phyloP scores from a whole-genome alignment of 2,329 filamentous ascomycete species.

The Decorospora gaudefroyi region DNA sequence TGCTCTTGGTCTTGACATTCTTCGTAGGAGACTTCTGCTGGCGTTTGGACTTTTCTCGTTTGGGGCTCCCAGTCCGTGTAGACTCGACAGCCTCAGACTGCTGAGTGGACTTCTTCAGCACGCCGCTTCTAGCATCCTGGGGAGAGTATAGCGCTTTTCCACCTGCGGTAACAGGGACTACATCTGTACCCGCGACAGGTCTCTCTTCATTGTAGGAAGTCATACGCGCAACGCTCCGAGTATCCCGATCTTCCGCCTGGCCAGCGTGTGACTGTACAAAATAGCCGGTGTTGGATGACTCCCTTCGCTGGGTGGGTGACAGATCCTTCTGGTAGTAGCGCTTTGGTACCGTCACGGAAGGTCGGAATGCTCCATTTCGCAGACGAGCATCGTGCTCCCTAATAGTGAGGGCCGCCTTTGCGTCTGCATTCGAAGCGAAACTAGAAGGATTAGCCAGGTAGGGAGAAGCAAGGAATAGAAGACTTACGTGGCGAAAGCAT shows the following conservation, averaged over 20 bases:
- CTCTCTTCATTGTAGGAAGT: slow-evolving; percentile 6
- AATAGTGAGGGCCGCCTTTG: slow-evolving; percentile 21
- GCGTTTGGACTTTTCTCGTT: slow-evolving; percentile 24
- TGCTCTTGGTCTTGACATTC: slow-evolving; percentile 5
- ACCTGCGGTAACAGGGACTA: background rate
- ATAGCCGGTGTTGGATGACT: background rate
- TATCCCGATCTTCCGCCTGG: slow-evolving; percentile 3
- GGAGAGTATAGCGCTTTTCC: slow-evolving; percentile 36
- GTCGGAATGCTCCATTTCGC: slow-evolving; percentile 11
- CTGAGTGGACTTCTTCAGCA: slow-evolving; percentile 21
- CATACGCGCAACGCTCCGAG: slow-evolving; percentile 1
- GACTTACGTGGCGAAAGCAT: slow-evolving; percentile 30
- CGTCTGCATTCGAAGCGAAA: slow-evolving; percentile 18
- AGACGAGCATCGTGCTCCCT: slow-evolving; percentile 11
- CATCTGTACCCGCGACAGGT: background rate
- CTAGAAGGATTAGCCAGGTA: slow-evolving; percentile 19
- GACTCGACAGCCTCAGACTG: slow-evolving; percentile 2
- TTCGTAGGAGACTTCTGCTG: slow-evolving; percentile 17
- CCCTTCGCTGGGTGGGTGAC: slow-evolving; percentile 1
- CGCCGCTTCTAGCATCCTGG: slow-evolving; percentile 45
- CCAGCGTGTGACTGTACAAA: slow-evolving; percentile 1
- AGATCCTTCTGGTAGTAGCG: slow-evolving; percentile 24
- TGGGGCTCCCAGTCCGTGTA: slow-evolving; percentile 17
- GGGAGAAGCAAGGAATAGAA: background rate
- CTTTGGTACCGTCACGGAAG: slow-evolving; percentile 27